Conservation (phyloP, 2,329 filamentous ascomycete genomes). For the Leptographium galeiforme region DNA sequence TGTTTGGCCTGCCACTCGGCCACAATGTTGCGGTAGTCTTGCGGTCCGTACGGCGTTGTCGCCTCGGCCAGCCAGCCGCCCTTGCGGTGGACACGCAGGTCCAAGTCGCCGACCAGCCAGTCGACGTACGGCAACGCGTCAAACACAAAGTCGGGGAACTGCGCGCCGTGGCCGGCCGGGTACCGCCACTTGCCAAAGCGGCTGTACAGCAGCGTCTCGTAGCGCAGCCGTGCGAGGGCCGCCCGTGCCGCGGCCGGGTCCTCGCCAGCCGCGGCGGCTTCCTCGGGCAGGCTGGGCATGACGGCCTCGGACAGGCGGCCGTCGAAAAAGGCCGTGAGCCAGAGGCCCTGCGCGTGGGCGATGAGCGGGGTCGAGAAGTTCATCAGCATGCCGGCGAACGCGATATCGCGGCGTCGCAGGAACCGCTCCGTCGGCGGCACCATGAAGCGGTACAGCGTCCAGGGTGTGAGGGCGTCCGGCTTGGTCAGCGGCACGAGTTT, state of each 20-base stretch:
- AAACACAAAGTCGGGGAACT: constrained; percentile 59
- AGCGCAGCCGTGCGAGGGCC: constrained; percentile 28
- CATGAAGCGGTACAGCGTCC: constrained; percentile 32
- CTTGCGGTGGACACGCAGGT: constrained; percentile 43
- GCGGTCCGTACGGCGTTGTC: constrained; percentile 42
- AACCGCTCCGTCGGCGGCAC: constrained; percentile 26
- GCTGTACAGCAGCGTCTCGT: constrained; percentile 48
- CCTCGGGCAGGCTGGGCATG: constrained; percentile 13
- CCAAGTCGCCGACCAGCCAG: constrained; percentile 51
- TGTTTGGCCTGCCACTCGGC: constrained; percentile 29
- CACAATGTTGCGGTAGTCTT: constrained; percentile 41
- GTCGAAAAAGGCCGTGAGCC: constrained; percentile 53
- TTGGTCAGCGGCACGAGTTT: constrained; percentile 29
- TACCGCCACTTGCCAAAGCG: constrained; percentile 61
- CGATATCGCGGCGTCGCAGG: constrained; percentile 25
- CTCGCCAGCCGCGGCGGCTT: not conserved
- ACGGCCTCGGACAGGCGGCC: constrained; percentile 24
- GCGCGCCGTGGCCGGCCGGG: constrained; percentile 48
- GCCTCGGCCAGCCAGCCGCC: constrained; percentile 36
- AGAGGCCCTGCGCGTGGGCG: constrained; percentile 40
- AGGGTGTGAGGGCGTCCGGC: constrained; percentile 23
- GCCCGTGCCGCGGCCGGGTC: constrained; percentile 16
- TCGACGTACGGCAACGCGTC: constrained; percentile 65
- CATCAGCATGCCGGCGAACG: constrained; percentile 30
- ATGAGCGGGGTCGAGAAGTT: constrained; percentile 28